phyloP scores from a whole-genome alignment of 495 filamentous ascomycete genomes.

The Stereocaulon alpinum region DNA sequence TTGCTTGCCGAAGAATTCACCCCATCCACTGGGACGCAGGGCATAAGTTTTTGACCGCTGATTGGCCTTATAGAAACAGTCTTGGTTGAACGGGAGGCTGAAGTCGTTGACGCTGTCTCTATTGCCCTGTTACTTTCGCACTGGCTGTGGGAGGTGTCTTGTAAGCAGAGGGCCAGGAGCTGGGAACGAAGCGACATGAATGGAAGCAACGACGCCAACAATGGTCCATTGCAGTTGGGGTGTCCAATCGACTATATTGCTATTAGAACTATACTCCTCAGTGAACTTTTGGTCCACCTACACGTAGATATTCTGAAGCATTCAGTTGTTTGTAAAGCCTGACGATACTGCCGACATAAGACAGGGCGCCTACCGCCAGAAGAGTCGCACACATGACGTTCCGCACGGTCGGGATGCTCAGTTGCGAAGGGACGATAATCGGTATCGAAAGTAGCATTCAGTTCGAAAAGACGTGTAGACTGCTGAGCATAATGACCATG shows the following conservation, averaged over 20 bases:
- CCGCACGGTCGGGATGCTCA: not conserved
- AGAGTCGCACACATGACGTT: not conserved
- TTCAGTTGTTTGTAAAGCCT: slow-evolving; percentile 1
- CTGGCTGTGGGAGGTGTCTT: not conserved
- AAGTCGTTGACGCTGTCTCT: not conserved
- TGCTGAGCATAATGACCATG: not conserved
- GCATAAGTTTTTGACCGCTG: not conserved
- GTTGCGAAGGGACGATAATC: not conserved
- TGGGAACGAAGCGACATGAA: slow-evolving; percentile 7
- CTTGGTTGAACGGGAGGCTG: not conserved
- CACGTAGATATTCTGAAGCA: not conserved
- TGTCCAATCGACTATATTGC: not conserved
- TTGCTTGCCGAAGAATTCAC: not conserved
- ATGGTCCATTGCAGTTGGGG: slow-evolving; percentile 1
- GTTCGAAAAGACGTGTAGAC: not conserved
- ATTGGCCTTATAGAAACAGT: not conserved
- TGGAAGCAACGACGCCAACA: slow-evolving; percentile 1
- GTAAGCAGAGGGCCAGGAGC: not conserved
- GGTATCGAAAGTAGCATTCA: slow-evolving; percentile 8
- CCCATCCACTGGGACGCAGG: not conserved
- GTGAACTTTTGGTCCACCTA: not conserved
- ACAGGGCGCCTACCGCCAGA: not conserved
- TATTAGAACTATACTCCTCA: not conserved
- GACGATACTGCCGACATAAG: not conserved
- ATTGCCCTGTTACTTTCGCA: not conserved